Base-by-base conservation (phyloP, 805 yeast genomes). In the Saccharomycopsis capsularis region DNA sequence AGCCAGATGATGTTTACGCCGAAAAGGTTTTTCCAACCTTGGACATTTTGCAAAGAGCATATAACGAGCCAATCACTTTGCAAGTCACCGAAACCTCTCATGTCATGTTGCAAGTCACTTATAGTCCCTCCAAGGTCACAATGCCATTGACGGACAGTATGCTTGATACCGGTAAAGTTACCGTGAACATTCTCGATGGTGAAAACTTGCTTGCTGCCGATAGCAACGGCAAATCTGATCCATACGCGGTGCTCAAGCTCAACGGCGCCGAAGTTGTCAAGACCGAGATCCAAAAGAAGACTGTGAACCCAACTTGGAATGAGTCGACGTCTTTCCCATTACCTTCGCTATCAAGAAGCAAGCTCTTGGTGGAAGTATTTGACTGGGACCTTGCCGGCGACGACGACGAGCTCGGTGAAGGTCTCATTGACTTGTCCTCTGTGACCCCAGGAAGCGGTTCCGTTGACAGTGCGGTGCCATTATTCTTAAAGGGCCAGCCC, bases 381-480 rank as follows among this genome's bases (percentile, higher is more conserved):
- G 93, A 85, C 63, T 85, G 91, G 91, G 93, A 85, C 64, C 71
- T 82, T 60, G 75, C 89, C 22, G 90, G 86, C 54, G 76, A 73
- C 45, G 78, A 81, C 63, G 85, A 79, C 54, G 60, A 71, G 22
- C 63, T 85, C 44, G 90, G 90, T 39, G 57, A 64, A 30, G 75
- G 73, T 5, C 55, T 53, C 1, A 54, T 85, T 32, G 82, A 82
- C 56, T 62, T 81, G 16, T 63, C 76, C 1, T 52, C 69, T 2
- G 56, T 85, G 37, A 68, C 68, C n/a, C 75, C 81, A 1, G 65
- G 65, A 23, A 61, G 70, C 37, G 50, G 51, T 6, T 58, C 71
- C 13, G 69, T 75, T 34, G 68, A 70, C 11, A 69, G 81, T 57
- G 68, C 69, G 21, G 73, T 74, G 39, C 64, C 71, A 18, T 66